These are phyloP conservation scores for Yamadazyma diddensiae DNA, from an alignment of 1,139 yeast species.

Conservation along the genomic window DNA sequence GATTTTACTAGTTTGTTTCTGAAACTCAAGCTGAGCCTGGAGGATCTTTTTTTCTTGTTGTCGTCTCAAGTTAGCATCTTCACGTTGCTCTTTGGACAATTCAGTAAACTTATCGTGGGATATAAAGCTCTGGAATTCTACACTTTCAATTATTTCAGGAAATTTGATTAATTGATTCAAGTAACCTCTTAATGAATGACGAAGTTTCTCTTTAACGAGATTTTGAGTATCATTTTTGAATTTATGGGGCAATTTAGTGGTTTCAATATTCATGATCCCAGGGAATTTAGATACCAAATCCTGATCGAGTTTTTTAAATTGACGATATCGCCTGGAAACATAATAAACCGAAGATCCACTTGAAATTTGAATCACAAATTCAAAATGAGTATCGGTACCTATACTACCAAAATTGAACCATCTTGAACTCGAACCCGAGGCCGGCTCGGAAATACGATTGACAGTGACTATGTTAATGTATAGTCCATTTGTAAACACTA, in stretches of 20 bases:
- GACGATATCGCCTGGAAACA: slow-evolving; percentile 61
- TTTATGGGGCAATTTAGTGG: slow-evolving; percentile 47
- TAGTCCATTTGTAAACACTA: slow-evolving; percentile 54
- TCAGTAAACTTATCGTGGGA: slow-evolving; percentile 26
- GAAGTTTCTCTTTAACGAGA: slow-evolving; percentile 55
- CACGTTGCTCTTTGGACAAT: slow-evolving; percentile 37
- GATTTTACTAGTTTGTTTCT: slow-evolving; percentile 54
- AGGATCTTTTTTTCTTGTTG: slow-evolving; percentile 59
- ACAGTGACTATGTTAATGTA: slow-evolving; percentile 69
- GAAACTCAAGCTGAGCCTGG: slow-evolving; percentile 70
- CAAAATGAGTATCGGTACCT: slow-evolving; percentile 30
- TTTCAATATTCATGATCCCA: slow-evolving; percentile 62
- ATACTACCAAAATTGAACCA: slow-evolving; percentile 6
- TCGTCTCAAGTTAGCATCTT: slow-evolving; percentile 56
- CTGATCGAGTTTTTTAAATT: slow-evolving; percentile 57
- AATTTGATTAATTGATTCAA: slow-evolving; percentile 50
- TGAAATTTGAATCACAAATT: slow-evolving; percentile 43
- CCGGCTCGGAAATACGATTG: slow-evolving; percentile 15
- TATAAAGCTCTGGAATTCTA: slow-evolving; percentile 52
- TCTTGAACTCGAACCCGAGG: slow-evolving; percentile 11
- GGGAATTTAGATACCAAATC: slow-evolving; percentile 39
- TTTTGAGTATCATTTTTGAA: slow-evolving; percentile 34
- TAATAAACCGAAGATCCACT: slow-evolving; percentile 32
- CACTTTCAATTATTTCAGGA: slow-evolving; percentile 54
- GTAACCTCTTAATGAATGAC: slow-evolving; percentile 76